Evolutionary conservation across 331 rosid genomes (phyloP), one percentile per base, ranked within the genome.

Genomic region (Pyrus hybrid): DNA sequence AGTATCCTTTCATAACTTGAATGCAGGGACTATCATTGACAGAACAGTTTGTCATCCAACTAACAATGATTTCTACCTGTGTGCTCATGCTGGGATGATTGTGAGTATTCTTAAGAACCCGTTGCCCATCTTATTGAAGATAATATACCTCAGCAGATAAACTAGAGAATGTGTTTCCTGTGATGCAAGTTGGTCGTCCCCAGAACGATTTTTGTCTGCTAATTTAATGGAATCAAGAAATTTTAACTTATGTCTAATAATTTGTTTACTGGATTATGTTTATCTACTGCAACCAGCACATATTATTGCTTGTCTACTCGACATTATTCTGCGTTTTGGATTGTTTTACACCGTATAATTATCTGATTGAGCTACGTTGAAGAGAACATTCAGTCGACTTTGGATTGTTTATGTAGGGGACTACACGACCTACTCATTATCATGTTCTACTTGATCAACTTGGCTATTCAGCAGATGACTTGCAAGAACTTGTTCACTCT

Each of bases 21-120:
- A 54, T n/a, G n/a, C 80, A 93, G 98, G 98, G 37, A 86, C 96
- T 21, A 79, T 91, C n/a, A 88, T 93, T n/a, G 98, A 89, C 80
- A 93, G 88, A 67, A 85, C 71, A 65, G 83, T 93, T n/a, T 91
- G 97, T 21, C 96, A 93, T 79, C 95, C 98, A 0, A 75, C 87
- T 17, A 91, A 88, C 68, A 87, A 94, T 18, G 97, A 94, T 73
- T 94, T 94, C 57, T 94, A 94, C 29, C 41, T 94, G 51, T 93
- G 97, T 76, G 96, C 97, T 1, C 98, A 93, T 82, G 96, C 95
- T n/a, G 98, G 98, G 74, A 88, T 88, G 97, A 88, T 93, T 2
- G 98, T 93, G 63, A 84, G 97, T 82, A 63, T 72, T 54, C 60
- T 54, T 17, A 54, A 54, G 7, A 20, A n/a, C 23, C 60, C 22